Evolutionary conservation across 2,329 filamentous ascomycete species (phyloP), one percentile per base, ranked within the genome.

Genomic region (Metarhizium rileyi): DNA sequence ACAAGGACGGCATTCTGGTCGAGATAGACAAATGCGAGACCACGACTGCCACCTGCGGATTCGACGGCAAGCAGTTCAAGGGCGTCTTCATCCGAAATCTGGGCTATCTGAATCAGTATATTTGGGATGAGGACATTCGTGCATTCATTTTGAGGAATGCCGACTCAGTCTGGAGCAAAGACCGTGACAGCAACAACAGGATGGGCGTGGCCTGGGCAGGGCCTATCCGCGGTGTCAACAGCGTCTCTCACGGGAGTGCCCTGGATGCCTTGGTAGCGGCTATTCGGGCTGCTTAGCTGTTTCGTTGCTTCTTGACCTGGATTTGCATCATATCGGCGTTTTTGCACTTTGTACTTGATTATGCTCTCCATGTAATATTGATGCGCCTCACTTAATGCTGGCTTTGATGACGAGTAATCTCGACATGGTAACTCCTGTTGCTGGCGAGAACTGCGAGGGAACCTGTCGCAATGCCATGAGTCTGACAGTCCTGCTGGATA

Each of bases 81-180:
- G 85, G 85, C 4, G 71, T 87, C 35, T 86, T 87, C 55, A 72
- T 78, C 16, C 74, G 83, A 18, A 86, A 86, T 58, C 66, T 88
- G 25, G 71, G 73, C 36, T 74, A 76, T 47, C 64, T 89, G 33
- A 70, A 84, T 18, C 59, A 66, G 1, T 74, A 63, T 2, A 72
- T 72, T 2, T 75, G 76, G 0, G 67, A 76, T 36, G 61, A 69
- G 2, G 61, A 62, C 7, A 83, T 81, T 58, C 67, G 64, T 8
- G 60, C 66, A 2, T 81, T 83, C 49, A 76, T 88, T 49, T 62
- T 73, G 47, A 67, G 63, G 26, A 87, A 86, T 50, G 84, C 84
- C 6, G 68, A 83, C 53, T 76, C 75, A 40, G 80, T 88, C 50
- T 88, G 84, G 84, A 61, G 61, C 18, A 74, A 78, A 46, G 70